Base-by-base conservation (phyloP, 2,329 filamentous ascomycete species). In the Sporothrix globosa region DNA sequence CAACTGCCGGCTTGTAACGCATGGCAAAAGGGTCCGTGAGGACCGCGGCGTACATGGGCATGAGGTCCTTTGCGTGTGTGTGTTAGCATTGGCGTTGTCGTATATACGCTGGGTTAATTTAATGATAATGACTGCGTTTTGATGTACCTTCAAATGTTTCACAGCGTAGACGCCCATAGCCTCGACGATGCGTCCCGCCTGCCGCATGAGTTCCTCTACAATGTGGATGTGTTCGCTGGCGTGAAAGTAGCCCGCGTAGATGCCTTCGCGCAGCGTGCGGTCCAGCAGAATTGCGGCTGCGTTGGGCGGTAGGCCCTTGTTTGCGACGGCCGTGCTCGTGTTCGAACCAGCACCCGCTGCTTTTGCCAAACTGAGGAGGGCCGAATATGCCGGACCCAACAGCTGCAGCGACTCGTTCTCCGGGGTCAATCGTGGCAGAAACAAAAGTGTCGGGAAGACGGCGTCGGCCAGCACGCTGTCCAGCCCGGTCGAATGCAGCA, bases 381-480 rank as follows among this genome's bases (percentile, higher is more conserved):
- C 88, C 9, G 85, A 83, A 74, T 93, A 96, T 0, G 91, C 88
- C 7, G 84, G 83, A 6, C 79, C 76, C 0, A 97, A 84, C 3
- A 97, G 81, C 1, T 77, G 76, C 1, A 91, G 76, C 4, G 91
- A 91, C 70, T 96, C 91, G 0, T 84, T 77, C 75, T 92, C 90
- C 0, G 91, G 88, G 0, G 92, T 97, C 54, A 97, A 82, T 14
- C 85, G 88, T 0, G 95, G 94, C 6, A 97, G 83, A 75, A 89
- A 92, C 9, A 90, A 84, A n/a, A 97, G 84, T 48, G 89, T 88
- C 0, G 92, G 91, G 73, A 90, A 85, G 1, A 92, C 80, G 3
- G 89, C 86, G 24, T 92, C 86, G 75, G 90, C 86, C 72, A 95
- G 90, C 34, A 95, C 85, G 17, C 84, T 80, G 27, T 85, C 86